Percentiles rank a stretch among this genome's conserved stretches.
Conservation (phyloP, 1,284 basidiomycete genomes). For the Pulchroboletus neoregius region DNA sequence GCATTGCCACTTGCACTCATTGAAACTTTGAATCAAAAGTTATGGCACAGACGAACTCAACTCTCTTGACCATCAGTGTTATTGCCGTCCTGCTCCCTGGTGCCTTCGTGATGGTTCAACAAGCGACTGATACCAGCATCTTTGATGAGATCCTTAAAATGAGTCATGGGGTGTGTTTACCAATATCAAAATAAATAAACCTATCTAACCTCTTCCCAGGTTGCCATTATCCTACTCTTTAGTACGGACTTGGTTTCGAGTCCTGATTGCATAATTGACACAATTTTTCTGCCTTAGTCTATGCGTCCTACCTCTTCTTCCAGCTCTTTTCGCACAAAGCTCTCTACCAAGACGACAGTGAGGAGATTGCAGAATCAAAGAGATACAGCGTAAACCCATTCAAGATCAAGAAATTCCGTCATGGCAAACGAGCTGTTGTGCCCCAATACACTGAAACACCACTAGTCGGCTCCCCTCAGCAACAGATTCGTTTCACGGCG, state of each 20-base stretch:
- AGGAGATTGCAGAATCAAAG: conserved; percentile 28
- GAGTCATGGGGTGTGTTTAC: conserved; percentile 67
- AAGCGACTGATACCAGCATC: conserved; percentile 25
- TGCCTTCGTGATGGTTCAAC: conserved; percentile 49
- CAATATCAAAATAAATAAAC: neutral
- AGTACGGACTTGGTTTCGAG: conserved; percentile 42
- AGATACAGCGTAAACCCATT: conserved; percentile 32
- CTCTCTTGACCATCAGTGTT: conserved; percentile 74
- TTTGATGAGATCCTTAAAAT: conserved; percentile 57
- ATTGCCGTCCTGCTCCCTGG: conserved; percentile 79
- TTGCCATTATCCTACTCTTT: conserved; percentile 75
- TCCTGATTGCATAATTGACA: conserved; percentile 4
- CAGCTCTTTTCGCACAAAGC: conserved; percentile 82
- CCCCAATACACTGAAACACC: neutral
- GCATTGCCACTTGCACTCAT: conserved; percentile 2
- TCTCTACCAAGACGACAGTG: conserved; percentile 58
- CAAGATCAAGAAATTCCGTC: conserved; percentile 17
- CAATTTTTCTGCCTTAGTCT: conserved; percentile 44
- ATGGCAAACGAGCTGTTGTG: conserved; percentile 3
- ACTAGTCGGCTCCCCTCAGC: conserved; percentile 16
- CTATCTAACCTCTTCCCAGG: conserved; percentile 38
- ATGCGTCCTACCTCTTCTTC: conserved; percentile 74
- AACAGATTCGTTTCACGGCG: neutral
- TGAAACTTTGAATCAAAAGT: conserved; percentile 39
- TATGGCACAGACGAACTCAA: conserved; percentile 76